Base-by-base conservation (phyloP, 495 filamentous ascomycete genomes). In the Penicillium malachiteum region DNA sequence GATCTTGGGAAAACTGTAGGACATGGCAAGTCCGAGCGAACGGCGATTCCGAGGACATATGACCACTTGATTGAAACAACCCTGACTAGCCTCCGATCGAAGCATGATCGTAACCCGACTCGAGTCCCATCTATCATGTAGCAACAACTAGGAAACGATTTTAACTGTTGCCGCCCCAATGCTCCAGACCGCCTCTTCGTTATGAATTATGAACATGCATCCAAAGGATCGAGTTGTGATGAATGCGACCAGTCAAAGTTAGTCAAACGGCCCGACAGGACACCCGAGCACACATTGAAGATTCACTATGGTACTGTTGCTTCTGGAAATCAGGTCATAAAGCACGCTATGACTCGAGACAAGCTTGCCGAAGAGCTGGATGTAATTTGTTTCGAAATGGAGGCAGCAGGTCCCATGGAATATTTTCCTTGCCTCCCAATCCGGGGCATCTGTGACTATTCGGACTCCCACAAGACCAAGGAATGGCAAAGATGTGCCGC, bases 371-470 rank as follows among this genome's bases (percentile, higher is more conserved):
- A n/a, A 48, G 38, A 64, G 13, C 13, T 55, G 0, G 52, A 61
- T 32, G 56, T 78, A 13, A 54, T 78, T 3, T 78, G 70, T 42
- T 74, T 80, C 48, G 75, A 79, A 48, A 80, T 77, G 70, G 76
- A 81, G 54, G 69, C 72, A 13, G 78, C 75, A 11, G 77, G 76
- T 2, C 37, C 79, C 10, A 68, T 71, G 62, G 60, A 65, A 38
- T 42, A 26, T 11, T 39, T 69, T 4, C 67, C 58, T 37, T 74
- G 61, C 48, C 62, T 74, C 21, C 21, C 21, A 26, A 26, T 26
- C 21, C 21, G 21, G 4, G 21, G 21, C 21, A 26, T 26, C 21
- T 26, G 21, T 26, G 67, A 76, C 35, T 76, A 76, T 40, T 56
- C 63, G 0, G 71, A 76, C 43, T 67, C 67, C 0, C 69, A 76